These are phyloP conservation scores for Nymphaea colorata DNA, from an alignment of 164 flowering plant species.

Conservation along the genomic window DNA sequence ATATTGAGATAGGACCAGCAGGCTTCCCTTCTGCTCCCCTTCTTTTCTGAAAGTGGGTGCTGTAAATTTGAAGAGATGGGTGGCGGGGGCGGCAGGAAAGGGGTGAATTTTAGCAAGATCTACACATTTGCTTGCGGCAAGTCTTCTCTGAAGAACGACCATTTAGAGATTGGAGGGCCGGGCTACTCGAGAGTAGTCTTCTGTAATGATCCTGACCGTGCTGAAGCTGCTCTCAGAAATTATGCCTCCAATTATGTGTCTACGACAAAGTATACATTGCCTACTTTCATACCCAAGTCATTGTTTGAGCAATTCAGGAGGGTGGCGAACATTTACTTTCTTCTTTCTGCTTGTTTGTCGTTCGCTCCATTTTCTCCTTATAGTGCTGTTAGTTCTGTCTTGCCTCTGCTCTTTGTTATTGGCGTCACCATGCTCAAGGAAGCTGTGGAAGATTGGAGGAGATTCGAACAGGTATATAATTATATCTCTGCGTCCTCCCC, in stretches of 20 bases:
- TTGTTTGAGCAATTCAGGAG: conserved; percentile 84
- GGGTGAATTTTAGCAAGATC: conserved; percentile 44
- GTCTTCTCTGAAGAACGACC: conserved; percentile 42
- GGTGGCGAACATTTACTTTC: conserved; percentile 75
- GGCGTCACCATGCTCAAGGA: conserved; percentile 77
- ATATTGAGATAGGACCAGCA: too few species aligned
- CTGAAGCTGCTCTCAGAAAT: conserved; percentile 25
- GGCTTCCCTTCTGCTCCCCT: background rate
- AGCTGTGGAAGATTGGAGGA: conserved; percentile 67
- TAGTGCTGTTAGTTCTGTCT: conserved; percentile 39
- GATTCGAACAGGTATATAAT: conserved; percentile 49
- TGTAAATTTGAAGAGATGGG: conserved; percentile 13
- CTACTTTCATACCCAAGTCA: conserved; percentile 66
- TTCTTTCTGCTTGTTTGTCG: conserved; percentile 40
- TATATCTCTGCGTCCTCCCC: too few species aligned
- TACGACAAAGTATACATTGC: conserved; percentile 59
- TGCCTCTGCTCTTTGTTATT: conserved; percentile 59
- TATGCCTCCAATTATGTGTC: conserved; percentile 56
- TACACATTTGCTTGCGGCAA: conserved; percentile 42
- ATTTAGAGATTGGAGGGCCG: conserved; percentile 58
- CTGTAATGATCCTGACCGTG: conserved; percentile 51
- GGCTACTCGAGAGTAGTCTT: conserved; percentile 66
- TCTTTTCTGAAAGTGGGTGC: background rate
- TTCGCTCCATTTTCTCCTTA: conserved; percentile 69
- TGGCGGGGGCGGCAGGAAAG: conserved; percentile 26